Evolutionary conservation across 495 filamentous ascomycete genomes (phyloP), one percentile per base, ranked within the genome.

Genomic region (Echria macrotheca): DNA sequence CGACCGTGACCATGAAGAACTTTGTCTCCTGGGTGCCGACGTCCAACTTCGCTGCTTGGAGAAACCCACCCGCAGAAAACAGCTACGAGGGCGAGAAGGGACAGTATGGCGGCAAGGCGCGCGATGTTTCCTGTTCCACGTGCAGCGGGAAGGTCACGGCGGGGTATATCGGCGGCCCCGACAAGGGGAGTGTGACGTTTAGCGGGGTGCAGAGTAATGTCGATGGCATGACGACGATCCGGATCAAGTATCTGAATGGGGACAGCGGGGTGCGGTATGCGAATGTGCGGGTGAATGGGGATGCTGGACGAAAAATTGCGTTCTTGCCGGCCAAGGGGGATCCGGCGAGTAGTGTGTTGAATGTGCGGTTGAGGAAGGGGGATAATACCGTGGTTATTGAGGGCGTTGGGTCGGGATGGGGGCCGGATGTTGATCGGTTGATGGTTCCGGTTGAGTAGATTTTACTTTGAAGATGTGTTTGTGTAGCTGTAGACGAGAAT

Each of bases 231-330:
- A 79, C 74, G 3, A 82, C 79, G 10, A 67, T 83, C 15, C 63
- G 74, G 1, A 73, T 82, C 42, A 67, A 71, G 41, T 77, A 74
- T 47, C 49, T 68, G 8, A 83, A 80, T 56, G 75, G 69, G 0
- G 77, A 82, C 44, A 73, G 61, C 19, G 59, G 54, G 4, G 66
- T 78, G 53, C 58, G 77, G 29, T 76, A 73, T 57, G 76, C 75
- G 0, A 70, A 70, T 36, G 70, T 81, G 14, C 57, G 63, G n/a
- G 80, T 82, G n/a, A 81, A 81, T 59, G 74, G 77, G 1, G 75
- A 68, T 38, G 66, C 52, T 1, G 56, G 56, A 12, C 49, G 70
- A 56, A 74, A 71, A 33, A 31, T 79, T 7, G 77, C 77, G 4
- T 80, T 80, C 44, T 38, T 78, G 47, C 69, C 71, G 14, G 49